These are phyloP conservation scores for Fusarium hostae DNA, from an alignment of 2,329 filamentous ascomycete genomes.

Conservation along the genomic window DNA sequence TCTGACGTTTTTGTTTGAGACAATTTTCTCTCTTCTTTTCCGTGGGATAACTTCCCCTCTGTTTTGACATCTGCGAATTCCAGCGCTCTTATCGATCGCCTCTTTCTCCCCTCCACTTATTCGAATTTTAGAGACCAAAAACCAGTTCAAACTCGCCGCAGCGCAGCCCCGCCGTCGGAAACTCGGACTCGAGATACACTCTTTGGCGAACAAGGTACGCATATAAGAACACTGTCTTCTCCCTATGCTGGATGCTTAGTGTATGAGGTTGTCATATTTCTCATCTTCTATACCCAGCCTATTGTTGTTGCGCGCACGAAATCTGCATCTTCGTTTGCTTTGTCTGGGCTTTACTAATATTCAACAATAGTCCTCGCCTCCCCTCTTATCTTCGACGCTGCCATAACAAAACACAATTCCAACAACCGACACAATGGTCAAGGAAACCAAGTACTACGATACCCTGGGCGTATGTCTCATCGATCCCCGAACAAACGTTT, in stretches of 20 bases:
- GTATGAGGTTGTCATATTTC: background rate
- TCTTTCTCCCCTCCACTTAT: conserved; percentile 35
- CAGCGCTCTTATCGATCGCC: conserved; percentile 11
- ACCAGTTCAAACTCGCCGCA: conserved; percentile 39
- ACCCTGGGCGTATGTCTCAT: conserved; percentile 73
- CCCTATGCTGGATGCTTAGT: background rate
- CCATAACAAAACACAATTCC: conserved; percentile 5
- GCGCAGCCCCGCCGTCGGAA: conserved; percentile 44
- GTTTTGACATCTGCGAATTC: background rate
- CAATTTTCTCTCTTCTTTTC: conserved; percentile 11
- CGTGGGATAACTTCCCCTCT: conserved; percentile 16
- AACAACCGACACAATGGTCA: conserved; percentile 70
- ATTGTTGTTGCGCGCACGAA: conserved; percentile 6
- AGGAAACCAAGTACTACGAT: conserved; percentile 84
- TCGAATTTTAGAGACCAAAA: conserved; percentile 38
- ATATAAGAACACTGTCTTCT: conserved; percentile 3
- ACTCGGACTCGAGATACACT: conserved; percentile 35
- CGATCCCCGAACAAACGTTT: background rate
- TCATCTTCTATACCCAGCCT: background rate
- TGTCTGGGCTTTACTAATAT: conserved; percentile 38
- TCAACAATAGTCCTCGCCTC: conserved; percentile 27
- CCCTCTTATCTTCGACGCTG: conserved; percentile 11
- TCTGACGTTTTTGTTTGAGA: conserved; percentile 37
- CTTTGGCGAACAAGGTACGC: conserved; percentile 44
- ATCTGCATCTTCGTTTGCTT: conserved; percentile 14